Base-by-base conservation (phyloP, 352 stramenopile genomes). In the Phytophthora foliorum region DNA sequence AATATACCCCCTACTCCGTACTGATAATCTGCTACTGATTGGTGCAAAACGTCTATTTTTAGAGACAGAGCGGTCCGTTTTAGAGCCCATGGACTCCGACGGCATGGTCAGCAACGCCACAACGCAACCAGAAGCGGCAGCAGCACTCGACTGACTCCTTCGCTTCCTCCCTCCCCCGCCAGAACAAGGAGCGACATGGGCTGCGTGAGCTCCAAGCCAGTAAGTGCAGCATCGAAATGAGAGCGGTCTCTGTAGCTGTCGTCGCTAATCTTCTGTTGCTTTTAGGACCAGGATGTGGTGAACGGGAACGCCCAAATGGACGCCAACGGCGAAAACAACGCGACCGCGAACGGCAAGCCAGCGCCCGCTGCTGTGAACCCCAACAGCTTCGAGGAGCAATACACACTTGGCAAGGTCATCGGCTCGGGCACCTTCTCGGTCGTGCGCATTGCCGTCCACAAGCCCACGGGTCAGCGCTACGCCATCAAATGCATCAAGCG, bases 401-500 rank as follows among this genome's bases (percentile, higher is more conserved):
- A 96, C 75, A 76, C 79, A 48, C 70, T 98, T 27, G 91, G 90
- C 45, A 92, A 95, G 53, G 84, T 90, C 61, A 91, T 98, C 55
- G 93, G 93, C 38, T 95, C 89, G 42, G 93, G 93, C 41, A 96
- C 89, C 5, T 98, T 96, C 75, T 97, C 89, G 2, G 86, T 97
- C 44, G 93, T 98, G 39, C 89, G 90, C 42, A 79, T 91, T 48
- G 89, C 82, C 31, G 88, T 87, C 16, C 85, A 96, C 67, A 97
- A 97, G 62, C 80, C 87, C 14, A 92, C 89, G 39, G 73, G 77
- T 16, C 82, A 97, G 49, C 86, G 91, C 67, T 97, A 96, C 50
- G 93, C 93, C 32, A 94, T 98, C 66, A 98, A 98, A 67, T 96
- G 90, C 71, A 96, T 98, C 52, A 97, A 98, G 76, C 88, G 90